Evolutionary conservation across 129 eudicot genomes (phyloP), one percentile per base, ranked within the genome.

Genomic region (Saussurea involucrata): DNA sequence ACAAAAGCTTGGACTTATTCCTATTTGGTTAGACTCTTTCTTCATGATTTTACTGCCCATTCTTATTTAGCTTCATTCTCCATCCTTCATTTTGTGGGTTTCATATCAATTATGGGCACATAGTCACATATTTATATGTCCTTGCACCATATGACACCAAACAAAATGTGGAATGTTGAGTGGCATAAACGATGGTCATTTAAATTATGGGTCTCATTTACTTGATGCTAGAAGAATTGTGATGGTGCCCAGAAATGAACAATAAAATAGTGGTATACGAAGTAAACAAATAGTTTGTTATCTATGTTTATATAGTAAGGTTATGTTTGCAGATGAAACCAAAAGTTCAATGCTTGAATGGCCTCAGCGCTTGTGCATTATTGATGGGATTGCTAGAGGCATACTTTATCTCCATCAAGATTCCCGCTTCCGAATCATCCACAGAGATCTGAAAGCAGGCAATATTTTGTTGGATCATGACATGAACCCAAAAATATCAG

Each of bases 401-500:
- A 49, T 81, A 31, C 85, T 81, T 32, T 81, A 81, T 75, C 85
- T 81, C 49, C 85, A 81, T 68, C 76, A 75, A 81, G 85, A 81
- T 81, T 81, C 80, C 25, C 76, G 80, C 46, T 57, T 81, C 40
- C 71, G 85, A 42, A 81, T 81, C 40, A 81, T 81, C 73, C 85
- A 68, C 55, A 80, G 83, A 80, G 83, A 80, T 66, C 78, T 80
- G 24, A 80, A 80, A 66, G 83, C 83, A 7, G 68, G 76, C 61
- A 81, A 81, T 42, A 66, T 81, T 60, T n/a, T 81, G 66, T 61
- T 81, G 40, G 85, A 81, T 71, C 71, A 17, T 2, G 76, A 76
- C 60, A 82, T 82, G 85, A 82, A 76, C 81, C 74, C 85, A 10
- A 82, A 82, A 49, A 82, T 82, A 63, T 82, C 85, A 11, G 85